Base-by-base conservation (phyloP, 495 filamentous ascomycete species). In the Xylaria cubensis region DNA sequence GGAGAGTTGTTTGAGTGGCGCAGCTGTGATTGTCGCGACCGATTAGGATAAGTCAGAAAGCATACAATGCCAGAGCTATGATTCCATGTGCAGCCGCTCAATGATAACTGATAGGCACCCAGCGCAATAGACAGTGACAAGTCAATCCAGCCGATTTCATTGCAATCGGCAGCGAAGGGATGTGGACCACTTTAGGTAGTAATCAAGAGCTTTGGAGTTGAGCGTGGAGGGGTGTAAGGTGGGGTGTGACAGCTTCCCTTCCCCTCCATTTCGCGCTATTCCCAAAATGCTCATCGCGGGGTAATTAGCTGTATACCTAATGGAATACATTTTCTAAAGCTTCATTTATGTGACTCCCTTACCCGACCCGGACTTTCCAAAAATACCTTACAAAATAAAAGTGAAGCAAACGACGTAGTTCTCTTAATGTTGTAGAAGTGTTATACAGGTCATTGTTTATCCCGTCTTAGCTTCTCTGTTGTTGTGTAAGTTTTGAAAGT, bases 251-350 rank as follows among this genome's bases (percentile, higher is more conserved):
- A 56, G 26, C 53, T 59, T 19, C 55, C 55, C 53, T 59, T 19
- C 55, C 55, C 55, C 55, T 59, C 55, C 55, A 59, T 34, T 36
- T 17, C 5, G 17, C 55, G 55, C 55, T 59, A 59, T 36, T 6
- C 51, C 51, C 1, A 55, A 55, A 55, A 55, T 24, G n/a, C n/a
- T 36, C 26, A 36, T 59, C 29, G 55, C 24, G 53, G 55, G 55
- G 55, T 59, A 34, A n/a, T 17, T n/a, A n/a, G 13, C 9, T 34
- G 6, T 8, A 4, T 56, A 6, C n/a, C n/a, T n/a, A n/a, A n/a
- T 15, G 26, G 26, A 29, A 29, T 29, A 29, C 26, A 1, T 29
- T 29, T 29, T 29, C 26, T 29, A 29, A 29, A 29, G 26, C 26
- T 29, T 29, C 26, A 29, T 29, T n/a, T n/a, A n/a, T n/a, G n/a